Percentiles rank a stretch among this genome's conserved stretches.
These are phyloP conservation scores for Saitozyma podzolica DNA, from an alignment of 768 basidiomycete species.

Conservation along the genomic window DNA sequence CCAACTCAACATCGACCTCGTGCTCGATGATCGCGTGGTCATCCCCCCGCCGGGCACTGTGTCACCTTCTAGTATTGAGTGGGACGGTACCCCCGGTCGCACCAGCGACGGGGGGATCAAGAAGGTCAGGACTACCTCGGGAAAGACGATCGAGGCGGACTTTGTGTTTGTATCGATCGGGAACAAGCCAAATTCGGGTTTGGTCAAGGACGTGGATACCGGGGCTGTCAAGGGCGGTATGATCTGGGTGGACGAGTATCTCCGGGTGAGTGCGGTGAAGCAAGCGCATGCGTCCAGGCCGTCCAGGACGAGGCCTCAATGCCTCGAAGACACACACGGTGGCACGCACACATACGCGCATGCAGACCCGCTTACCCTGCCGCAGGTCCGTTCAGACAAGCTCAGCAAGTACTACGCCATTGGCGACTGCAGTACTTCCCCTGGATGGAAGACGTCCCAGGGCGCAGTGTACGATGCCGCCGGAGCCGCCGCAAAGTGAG, in stretches of 20 bases:
- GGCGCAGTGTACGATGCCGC: constrained; percentile 20
- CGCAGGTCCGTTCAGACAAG: too few species aligned
- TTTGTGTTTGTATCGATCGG: constrained; percentile 45
- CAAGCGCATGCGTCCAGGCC: too few species aligned
- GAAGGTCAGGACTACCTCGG: constrained; percentile 27
- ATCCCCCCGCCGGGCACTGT: constrained; percentile 7
- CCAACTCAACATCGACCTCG: constrained; percentile 34
- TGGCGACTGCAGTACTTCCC: constrained; percentile 40
- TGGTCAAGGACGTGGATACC: constrained; percentile 33
- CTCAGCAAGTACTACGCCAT: constrained; percentile 39
- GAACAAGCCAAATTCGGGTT: constrained; percentile 34
- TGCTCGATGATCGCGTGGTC: constrained; percentile 30
- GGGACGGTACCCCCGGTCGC: constrained; percentile 34
- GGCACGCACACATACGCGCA: too few species aligned
- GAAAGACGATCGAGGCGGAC: constrained; percentile 39
- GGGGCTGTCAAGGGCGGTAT: constrained; percentile 30
- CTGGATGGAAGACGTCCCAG: constrained; percentile 41
- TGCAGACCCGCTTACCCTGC: constrained; percentile 1
- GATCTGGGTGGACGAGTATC: constrained; percentile 42
- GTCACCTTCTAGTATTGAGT: neutral
- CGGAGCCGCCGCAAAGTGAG: constrained; percentile 32
- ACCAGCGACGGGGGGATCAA: constrained; percentile 19
- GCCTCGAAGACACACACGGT: too few species aligned
- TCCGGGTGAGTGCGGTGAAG: constrained; percentile 34
- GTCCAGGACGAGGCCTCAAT: too few species aligned